phyloP scores from a whole-genome alignment of 2,329 filamentous ascomycete species.

The Aspergillus flavus region DNA sequence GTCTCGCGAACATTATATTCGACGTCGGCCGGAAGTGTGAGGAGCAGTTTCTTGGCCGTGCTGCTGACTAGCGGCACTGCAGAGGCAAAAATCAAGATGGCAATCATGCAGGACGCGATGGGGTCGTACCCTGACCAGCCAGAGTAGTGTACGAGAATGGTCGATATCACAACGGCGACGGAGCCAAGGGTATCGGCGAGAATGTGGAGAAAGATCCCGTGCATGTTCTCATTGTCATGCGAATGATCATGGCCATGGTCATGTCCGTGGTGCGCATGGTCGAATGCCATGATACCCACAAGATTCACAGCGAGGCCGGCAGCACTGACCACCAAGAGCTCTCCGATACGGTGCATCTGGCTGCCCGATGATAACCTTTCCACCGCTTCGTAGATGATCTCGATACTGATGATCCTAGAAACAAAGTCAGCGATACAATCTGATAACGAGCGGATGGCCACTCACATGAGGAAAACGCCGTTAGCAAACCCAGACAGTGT shows the following conservation, averaged over 20 bases:
- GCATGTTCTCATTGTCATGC: conserved; percentile 95
- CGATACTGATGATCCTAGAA: conserved; percentile 82
- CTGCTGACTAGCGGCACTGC: conserved; percentile 85
- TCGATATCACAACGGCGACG: conserved; percentile 90
- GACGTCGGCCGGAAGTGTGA: conserved; percentile 79
- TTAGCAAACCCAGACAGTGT: conserved; percentile 96
- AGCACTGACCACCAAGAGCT: conserved; percentile 85
- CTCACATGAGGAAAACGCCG: conserved; percentile 87
- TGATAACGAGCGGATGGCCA: background rate
- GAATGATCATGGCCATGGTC: conserved; percentile 50
- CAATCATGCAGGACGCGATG: conserved; percentile 89
- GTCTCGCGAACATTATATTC: conserved; percentile 89
- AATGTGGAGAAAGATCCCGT: conserved; percentile 94
- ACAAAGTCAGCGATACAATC: conserved; percentile 16
- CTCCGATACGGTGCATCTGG: conserved; percentile 79
- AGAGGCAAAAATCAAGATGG: conserved; percentile 88
- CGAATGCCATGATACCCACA: conserved; percentile 86
- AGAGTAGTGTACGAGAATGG: conserved; percentile 80
- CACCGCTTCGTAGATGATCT: conserved; percentile 93
- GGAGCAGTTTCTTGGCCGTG: conserved; percentile 77
- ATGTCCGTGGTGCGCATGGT: conserved; percentile 60
- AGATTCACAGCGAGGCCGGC: conserved; percentile 88
- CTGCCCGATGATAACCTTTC: conserved; percentile 83
- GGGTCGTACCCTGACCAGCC: conserved; percentile 96
- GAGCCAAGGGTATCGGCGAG: conserved; percentile 93